phyloP scores from a whole-genome alignment of 805 yeast species.

The Saturnispora sekii region DNA sequence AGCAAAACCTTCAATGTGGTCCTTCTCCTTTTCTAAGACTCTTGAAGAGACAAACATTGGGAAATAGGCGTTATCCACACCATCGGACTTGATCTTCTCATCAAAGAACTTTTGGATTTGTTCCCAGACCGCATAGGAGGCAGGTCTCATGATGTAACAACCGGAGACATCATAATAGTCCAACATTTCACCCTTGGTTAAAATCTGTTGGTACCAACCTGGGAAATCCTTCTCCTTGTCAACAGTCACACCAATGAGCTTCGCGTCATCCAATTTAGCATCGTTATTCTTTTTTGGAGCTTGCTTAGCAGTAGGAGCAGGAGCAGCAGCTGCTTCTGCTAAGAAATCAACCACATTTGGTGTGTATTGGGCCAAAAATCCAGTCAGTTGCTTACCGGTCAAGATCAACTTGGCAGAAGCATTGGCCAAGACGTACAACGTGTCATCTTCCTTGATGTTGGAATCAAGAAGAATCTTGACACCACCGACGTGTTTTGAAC shows the following conservation, averaged over 20 bases:
- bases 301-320: conserved; percentile 21
- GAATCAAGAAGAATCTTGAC: conserved; percentile 52
- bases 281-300: conserved; percentile 18
- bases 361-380: conserved; percentile 44
- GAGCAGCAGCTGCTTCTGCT: conserved; percentile 33
- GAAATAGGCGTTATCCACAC: conserved; percentile 93
- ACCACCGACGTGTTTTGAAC: conserved; percentile 37
- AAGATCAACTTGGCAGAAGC: conserved; percentile 43
- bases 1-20: conserved; percentile 97
- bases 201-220: conserved; percentile 94
- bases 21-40: conserved; percentile 95
- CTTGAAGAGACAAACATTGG: conserved; percentile 95
- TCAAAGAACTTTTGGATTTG: conserved; percentile 83
- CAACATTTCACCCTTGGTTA: conserved; percentile 95
- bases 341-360: conserved; percentile 45
- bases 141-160: conserved; percentile 95
- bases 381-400: conserved; percentile 36
- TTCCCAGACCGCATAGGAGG: conserved; percentile 94
- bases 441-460: conserved; percentile 33
- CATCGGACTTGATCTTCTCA: conserved; percentile 67
- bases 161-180: conserved; percentile 99
- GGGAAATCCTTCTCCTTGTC: conserved; percentile 90
- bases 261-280: conserved; percentile 75
- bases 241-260: conserved; percentile 90
- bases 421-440: conserved; percentile 36